A percentile compares a stretch with the other conserved stretches of the same genome.
These are phyloP conservation scores for Trifolium dubium DNA, from an alignment of 306 rosid species.

Conservation along the genomic window DNA sequence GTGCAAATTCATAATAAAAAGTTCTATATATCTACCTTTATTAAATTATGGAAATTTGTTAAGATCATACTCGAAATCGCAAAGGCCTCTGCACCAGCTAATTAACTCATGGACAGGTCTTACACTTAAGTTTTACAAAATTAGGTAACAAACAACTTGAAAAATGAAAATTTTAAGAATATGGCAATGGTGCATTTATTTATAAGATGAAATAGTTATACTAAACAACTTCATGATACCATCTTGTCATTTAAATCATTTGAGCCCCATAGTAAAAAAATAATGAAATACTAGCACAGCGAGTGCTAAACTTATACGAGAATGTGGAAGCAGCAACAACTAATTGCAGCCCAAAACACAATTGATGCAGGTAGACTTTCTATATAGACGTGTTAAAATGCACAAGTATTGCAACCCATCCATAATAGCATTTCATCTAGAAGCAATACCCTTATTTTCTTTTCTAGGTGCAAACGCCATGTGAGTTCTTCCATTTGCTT, in stretches of 20 bases:
- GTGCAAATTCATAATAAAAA: constrained; percentile 29
- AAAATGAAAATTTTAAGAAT: background rate
- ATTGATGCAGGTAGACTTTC: constrained; percentile 26
- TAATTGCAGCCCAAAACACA: constrained; percentile 17
- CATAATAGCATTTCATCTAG: constrained; percentile 4
- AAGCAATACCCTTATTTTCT: constrained; percentile 83
- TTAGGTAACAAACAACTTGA: constrained; percentile 23
- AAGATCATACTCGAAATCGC: constrained; percentile 16
- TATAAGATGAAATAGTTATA: constrained; percentile 13
- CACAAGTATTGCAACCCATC: constrained; percentile 20
- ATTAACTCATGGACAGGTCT: constrained; percentile 24
- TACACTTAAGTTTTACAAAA: constrained; percentile 22
- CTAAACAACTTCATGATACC: constrained; percentile 5
- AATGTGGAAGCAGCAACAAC: constrained; percentile 14
- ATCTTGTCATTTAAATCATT: constrained; percentile 9
- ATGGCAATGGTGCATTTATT: background rate
- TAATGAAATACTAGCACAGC: background rate
- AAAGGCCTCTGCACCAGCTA: constrained; percentile 25
- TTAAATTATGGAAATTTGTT: background rate
- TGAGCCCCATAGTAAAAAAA: background rate
- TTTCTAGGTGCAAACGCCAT: constrained; percentile 96
- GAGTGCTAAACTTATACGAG: constrained; percentile 17
- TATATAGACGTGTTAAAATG: constrained; percentile 2
- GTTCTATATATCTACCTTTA: constrained; percentile 24
- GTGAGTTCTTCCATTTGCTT: constrained; percentile 93